Base-by-base conservation (phyloP, 192 early-diverging fungal genomes). In the Umbelopsis isabellina region DNA sequence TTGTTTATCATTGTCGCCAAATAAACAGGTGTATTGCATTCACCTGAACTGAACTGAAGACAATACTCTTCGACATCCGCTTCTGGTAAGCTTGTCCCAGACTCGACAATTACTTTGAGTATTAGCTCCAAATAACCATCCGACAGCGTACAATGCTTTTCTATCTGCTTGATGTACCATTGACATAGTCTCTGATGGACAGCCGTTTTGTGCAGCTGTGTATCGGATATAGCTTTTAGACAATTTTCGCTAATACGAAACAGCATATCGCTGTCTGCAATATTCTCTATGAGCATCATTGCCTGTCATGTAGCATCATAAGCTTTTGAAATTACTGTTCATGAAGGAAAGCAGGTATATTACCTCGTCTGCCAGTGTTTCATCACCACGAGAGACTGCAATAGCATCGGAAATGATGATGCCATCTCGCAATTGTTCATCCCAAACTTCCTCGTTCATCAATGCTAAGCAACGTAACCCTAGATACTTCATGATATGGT, bases 401-500 rank as follows among this genome's bases (percentile, higher is more conserved):
- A 77, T 49, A 16, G 47, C 49, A 21, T 61, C 44, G 0, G 55
- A 35, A 6, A 77, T 69, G 33, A 72, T n/a, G 46, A 15, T 67
- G 8, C 71, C 71, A 46, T 67, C 53, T 22, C 55, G 27, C 76
- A 71, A 78, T 13, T 55, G 65, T 1, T 66, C 22, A 10, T 65
- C 64, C 76, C 76, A 78, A 21, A 73, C 27, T 4, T 45, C 53
- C 4, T 69, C 58, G 18, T 70, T 61, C 8, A 78, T 41, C 30
- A 51, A 65, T 4, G 47, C 44, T 18, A 87, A 71, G 18, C 77
- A 74, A 0, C 69, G 68, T 30, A 87, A 66, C 9, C 85, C 85
- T 2, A 87, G 53, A 46, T 85, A 87, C 33, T 83, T 83, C 25
- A 84, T 68, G 35, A 82, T 87, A 30, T 79, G 82, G 68, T 87